These are phyloP conservation scores for Plectosphaerella cucumerina DNA, from an alignment of 2,329 filamentous ascomycete species.

Conservation along the genomic window DNA sequence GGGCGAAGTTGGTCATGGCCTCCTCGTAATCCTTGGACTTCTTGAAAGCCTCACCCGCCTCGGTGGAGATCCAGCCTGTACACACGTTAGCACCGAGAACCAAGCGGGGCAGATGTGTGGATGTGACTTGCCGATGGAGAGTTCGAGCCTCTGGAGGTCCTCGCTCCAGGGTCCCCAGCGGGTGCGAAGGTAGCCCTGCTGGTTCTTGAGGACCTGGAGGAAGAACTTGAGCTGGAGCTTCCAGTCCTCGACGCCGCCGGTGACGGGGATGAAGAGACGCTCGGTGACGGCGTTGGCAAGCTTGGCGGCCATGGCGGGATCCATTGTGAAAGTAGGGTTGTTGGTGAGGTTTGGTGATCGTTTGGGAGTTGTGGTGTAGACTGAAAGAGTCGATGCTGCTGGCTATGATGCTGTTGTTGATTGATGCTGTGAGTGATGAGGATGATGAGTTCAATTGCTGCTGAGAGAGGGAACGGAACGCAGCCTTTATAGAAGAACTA, in stretches of 20 bases:
- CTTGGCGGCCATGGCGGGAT: conserved; percentile 7
- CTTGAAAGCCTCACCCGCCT: conserved; percentile 16
- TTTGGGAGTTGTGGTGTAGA: neutral
- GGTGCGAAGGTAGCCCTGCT: conserved; percentile 21
- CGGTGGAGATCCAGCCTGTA: conserved; percentile 17
- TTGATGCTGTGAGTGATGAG: neutral
- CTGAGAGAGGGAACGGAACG: too few relatives aligned
- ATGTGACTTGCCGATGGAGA: conserved; percentile 16
- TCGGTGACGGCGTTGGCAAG: conserved; percentile 12
- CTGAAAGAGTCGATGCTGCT: neutral
- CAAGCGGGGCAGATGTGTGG: neutral
- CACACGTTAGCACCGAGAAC: neutral
- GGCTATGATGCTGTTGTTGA: neutral
- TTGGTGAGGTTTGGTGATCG: neutral
- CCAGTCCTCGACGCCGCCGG: conserved; percentile 19
- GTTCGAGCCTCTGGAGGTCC: conserved; percentile 19
- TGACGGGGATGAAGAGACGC: conserved; percentile 17
- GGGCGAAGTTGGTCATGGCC: conserved; percentile 12
- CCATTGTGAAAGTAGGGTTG: conserved; percentile 5
- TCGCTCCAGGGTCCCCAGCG: conserved; percentile 22
- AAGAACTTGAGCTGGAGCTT: conserved; percentile 20
- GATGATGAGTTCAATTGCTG: too few relatives aligned
- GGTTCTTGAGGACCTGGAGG: conserved; percentile 19
- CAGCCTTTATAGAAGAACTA: too few relatives aligned
- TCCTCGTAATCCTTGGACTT: conserved; percentile 11